A percentile compares a stretch with the other conserved stretches of the same genome.
Evolutionary conservation across 805 yeast genomes (phyloP).

Genomic region (Yarrowia sp.): DNA sequence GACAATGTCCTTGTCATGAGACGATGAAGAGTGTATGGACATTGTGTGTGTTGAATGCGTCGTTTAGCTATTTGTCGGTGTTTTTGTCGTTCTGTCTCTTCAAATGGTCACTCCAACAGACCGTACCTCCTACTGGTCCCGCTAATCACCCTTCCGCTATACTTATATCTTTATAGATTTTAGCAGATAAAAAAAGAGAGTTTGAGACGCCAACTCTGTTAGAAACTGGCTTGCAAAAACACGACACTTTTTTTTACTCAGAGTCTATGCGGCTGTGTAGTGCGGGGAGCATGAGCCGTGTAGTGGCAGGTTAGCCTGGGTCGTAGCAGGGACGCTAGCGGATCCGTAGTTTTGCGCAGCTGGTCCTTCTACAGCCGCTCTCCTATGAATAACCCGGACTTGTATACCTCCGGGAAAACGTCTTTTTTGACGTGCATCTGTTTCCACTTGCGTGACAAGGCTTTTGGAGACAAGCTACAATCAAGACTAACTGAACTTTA

Average conservation of each 20-base stretch:
- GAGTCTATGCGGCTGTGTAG: not conserved
- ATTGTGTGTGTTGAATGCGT: not conserved
- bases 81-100: not conserved
- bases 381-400: not conserved
- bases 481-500: not conserved
- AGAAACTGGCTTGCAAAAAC: slow-evolving; percentile 1
- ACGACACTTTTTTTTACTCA: not conserved
- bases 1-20: slow-evolving; percentile 18
- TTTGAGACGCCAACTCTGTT: not conserved
- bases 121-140: not conserved
- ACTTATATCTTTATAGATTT: slow-evolving; percentile 7
- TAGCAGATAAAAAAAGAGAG: slow-evolving; percentile 5
- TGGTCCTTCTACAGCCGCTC: not conserved
- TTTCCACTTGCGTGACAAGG: not conserved
- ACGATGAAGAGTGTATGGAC: slow-evolving; percentile 13
- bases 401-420: not conserved
- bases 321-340: not conserved
- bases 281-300: not conserved
- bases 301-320: not conserved
- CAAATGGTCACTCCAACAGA: too few species aligned
- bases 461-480: not conserved
- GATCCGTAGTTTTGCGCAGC: not conserved
- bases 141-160: not conserved
- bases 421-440: not conserved
- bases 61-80: too few species aligned